phyloP scores from a whole-genome alignment of 2,329 filamentous ascomycete species.

The Pseudogymnoascus sp. region DNA sequence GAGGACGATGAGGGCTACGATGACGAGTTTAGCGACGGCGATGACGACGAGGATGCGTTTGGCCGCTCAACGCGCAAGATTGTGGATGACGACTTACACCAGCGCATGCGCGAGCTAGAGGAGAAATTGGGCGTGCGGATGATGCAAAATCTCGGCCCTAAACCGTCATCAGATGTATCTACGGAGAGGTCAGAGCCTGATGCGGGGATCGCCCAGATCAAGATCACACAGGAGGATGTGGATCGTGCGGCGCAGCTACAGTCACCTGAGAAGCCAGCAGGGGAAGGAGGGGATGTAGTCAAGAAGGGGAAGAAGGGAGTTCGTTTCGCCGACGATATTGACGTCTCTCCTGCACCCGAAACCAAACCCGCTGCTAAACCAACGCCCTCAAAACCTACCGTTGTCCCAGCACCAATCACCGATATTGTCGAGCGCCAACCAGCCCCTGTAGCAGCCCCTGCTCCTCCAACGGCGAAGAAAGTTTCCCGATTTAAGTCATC shows the following conservation, averaged over 20 bases:
- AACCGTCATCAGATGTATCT: constrained; percentile 25
- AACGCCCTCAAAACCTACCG: constrained; percentile 10
- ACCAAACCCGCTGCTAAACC: constrained; percentile 21
- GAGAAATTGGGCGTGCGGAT: constrained; percentile 55
- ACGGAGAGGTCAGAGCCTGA: constrained; percentile 29
- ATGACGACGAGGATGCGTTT: constrained; percentile 59
- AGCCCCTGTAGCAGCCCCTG: constrained; percentile 15
- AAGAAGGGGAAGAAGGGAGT: constrained; percentile 54
- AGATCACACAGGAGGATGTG: constrained; percentile 31
- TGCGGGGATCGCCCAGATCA: constrained; percentile 49
- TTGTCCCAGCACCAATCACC: constrained; percentile 33
- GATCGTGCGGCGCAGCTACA: constrained; percentile 5
- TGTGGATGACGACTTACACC: constrained; percentile 62
- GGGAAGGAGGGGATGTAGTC: constrained; percentile 15
- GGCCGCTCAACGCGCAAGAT: constrained; percentile 62
- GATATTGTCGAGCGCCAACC: constrained; percentile 35
- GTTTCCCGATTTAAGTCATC: constrained; percentile 36
- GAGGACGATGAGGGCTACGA: constrained; percentile 43
- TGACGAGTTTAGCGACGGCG: constrained; percentile 42
- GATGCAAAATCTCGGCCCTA: constrained; percentile 48
- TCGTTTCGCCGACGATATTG: constrained; percentile 66
- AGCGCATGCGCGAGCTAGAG: constrained; percentile 80
- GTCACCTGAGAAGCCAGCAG: constrained; percentile 26
- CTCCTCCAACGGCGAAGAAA: constrained; percentile 26
- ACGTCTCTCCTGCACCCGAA: constrained; percentile 49